These are phyloP conservation scores for Lactarius sanguifluus DNA, from an alignment of 768 basidiomycete species.

Conservation along the genomic window DNA sequence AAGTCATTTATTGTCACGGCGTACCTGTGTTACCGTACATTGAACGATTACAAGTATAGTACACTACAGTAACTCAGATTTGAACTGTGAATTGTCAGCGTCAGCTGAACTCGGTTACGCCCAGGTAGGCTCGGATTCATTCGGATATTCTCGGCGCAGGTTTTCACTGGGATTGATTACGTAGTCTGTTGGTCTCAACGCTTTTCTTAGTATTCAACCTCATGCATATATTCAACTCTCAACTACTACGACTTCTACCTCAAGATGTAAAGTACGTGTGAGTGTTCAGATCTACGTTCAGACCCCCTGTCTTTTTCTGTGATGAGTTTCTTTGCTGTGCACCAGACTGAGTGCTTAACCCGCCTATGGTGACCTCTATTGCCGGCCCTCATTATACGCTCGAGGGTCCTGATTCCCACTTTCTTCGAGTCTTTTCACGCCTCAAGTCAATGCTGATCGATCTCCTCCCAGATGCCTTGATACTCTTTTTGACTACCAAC, in stretches of 20 bases:
- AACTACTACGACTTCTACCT: neutral
- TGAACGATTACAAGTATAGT: no score
- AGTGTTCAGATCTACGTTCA: neutral
- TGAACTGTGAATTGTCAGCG: no score
- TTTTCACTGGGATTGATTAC: neutral
- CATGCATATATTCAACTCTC: neutral
- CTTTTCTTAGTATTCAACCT: no score
- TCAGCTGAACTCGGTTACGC: no score
- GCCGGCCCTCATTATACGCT: slow-evolving; percentile 28
- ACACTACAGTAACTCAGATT: no score
- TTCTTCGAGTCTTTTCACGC: neutral
- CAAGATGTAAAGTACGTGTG: neutral
- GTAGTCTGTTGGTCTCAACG: neutral
- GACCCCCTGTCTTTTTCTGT: slow-evolving; percentile 1
- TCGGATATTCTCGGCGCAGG: no score
- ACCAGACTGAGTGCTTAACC: slow-evolving; percentile 28
- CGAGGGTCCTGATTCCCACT: slow-evolving; percentile 26
- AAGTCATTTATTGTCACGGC: no score
- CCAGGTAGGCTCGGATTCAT: no score
- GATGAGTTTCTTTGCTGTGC: slow-evolving; percentile 30
- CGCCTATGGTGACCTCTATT: slow-evolving; percentile 25
- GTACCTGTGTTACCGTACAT: no score
- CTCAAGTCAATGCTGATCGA: slow-evolving; percentile 4
- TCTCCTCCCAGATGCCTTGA: neutral
- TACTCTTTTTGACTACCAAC: neutral